Evolutionary conservation across 75 land plant species (phyloP).

Genomic region (Cryptomeria japonica): DNA sequence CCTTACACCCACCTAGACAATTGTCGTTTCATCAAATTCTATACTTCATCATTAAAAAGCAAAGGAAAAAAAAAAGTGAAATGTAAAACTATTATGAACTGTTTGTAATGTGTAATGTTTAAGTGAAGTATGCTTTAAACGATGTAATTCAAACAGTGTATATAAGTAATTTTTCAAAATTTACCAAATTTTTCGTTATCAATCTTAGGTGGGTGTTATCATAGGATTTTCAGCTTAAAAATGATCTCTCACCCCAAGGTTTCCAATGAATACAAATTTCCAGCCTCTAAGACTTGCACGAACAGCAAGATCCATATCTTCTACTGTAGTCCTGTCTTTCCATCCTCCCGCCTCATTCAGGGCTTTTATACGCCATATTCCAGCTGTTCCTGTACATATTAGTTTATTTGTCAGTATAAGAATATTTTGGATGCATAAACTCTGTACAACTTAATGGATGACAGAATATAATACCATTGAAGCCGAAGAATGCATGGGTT

Average conservation of each 20-base stretch:
- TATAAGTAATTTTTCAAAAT: not conserved
- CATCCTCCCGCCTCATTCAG: constrained; percentile 85
- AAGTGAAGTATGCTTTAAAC: not conserved
- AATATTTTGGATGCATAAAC: not conserved
- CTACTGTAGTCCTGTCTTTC: constrained; percentile 86
- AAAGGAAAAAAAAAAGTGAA: too few species aligned
- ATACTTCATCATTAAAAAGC: too few species aligned
- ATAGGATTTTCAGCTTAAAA: not conserved
- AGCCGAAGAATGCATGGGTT: constrained; percentile 80
- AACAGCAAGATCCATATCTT: constrained; percentile 89
- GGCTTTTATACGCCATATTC: constrained; percentile 71
- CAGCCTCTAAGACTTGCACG: constrained; percentile 80
- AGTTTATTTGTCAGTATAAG: too few species aligned
- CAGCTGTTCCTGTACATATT: constrained; percentile 63
- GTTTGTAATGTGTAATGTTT: too few species aligned
- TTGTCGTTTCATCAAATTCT: too few species aligned
- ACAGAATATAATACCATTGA: constrained; percentile 52
- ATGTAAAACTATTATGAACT: too few species aligned
- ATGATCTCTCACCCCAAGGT: constrained; percentile 30
- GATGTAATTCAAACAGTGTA: not conserved
- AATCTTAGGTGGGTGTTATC: not conserved
- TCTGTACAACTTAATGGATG: not conserved
- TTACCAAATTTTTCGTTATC: not conserved
- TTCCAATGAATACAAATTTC: constrained; percentile 56
- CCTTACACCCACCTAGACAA: too few species aligned